Conservation (phyloP, 2,329 filamentous ascomycete genomes). For the Colletotrichum gigasporum region DNA sequence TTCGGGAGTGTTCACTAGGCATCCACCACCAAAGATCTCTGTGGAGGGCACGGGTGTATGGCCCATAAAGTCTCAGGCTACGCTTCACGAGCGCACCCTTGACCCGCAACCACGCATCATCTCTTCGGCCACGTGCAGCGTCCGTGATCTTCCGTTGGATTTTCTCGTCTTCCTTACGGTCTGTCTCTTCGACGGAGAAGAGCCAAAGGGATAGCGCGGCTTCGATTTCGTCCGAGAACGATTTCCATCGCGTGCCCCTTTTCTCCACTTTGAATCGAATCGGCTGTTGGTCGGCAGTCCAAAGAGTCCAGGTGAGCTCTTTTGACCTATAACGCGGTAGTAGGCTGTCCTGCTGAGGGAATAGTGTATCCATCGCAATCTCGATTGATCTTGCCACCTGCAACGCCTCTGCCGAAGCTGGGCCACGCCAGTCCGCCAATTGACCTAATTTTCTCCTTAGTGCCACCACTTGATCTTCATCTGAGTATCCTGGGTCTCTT, state of each 20-base stretch:
- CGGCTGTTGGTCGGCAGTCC: background rate
- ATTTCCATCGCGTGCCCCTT: background rate
- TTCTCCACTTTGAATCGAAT: background rate
- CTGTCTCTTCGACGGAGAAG: background rate
- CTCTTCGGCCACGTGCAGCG: too few relatives aligned
- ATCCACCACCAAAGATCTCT: background rate
- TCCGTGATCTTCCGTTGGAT: too few relatives aligned
- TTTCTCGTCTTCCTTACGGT: background rate
- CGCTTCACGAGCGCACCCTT: background rate
- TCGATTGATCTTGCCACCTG: background rate
- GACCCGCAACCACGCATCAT: background rate
- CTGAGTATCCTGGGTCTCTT: background rate
- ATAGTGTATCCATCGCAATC: background rate
- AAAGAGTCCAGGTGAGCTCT: background rate
- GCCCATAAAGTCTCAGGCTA: background rate
- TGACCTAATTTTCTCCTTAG: background rate
- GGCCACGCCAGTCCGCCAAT: background rate
- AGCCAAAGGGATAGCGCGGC: too few relatives aligned
- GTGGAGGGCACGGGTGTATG: background rate
- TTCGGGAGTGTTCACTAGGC: background rate
- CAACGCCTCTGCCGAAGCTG: background rate
- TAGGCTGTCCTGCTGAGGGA: too few relatives aligned
- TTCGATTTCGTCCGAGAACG: background rate
- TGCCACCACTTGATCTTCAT: background rate
- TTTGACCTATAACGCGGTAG: too few relatives aligned